These are phyloP conservation scores for Phytophthora tentaculata DNA, from an alignment of 352 stramenopile species.

Conservation along the genomic window DNA sequence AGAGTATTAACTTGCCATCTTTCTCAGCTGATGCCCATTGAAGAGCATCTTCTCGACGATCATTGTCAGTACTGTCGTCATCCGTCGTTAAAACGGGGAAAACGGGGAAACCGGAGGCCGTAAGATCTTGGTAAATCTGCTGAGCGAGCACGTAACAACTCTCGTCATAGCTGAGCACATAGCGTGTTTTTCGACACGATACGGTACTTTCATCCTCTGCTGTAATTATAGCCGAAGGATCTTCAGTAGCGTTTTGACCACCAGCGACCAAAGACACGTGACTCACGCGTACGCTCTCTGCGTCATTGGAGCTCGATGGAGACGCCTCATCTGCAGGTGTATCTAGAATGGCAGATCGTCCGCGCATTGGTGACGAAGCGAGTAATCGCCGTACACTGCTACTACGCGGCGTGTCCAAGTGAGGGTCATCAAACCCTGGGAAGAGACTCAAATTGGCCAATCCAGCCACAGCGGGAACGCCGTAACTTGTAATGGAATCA, in stretches of 20 bases:
- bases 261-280: not conserved
- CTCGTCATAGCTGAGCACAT: constrained; percentile 75
- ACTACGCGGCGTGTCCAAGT: constrained; percentile 43
- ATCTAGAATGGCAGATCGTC: constrained; percentile 16
- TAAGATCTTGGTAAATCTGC: constrained; percentile 62
- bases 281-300: not conserved
- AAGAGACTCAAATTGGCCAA: constrained; percentile 67
- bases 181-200: constrained; percentile 41
- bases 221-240: not conserved
- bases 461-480: constrained; percentile 61
- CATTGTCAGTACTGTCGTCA: not conserved
- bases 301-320: not conserved
- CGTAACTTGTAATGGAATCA: constrained; percentile 67
- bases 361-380: constrained; percentile 20
- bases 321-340: constrained; percentile 8
- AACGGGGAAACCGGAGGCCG: constrained; percentile 48
- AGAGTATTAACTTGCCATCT: constrained; percentile 71
- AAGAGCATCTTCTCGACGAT: constrained; percentile 58
- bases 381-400: constrained; percentile 54
- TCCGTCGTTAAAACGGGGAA: constrained; percentile 28
- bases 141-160: constrained; percentile 60
- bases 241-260: not conserved
- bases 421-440: constrained; percentile 38
- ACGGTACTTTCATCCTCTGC: not conserved
- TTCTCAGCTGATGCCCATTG: constrained; percentile 63